A percentile compares a stretch with the other conserved stretches of the same genome.
Conservation (phyloP, 1,139 yeast species). For the Meyerozyma carpophila region DNA sequence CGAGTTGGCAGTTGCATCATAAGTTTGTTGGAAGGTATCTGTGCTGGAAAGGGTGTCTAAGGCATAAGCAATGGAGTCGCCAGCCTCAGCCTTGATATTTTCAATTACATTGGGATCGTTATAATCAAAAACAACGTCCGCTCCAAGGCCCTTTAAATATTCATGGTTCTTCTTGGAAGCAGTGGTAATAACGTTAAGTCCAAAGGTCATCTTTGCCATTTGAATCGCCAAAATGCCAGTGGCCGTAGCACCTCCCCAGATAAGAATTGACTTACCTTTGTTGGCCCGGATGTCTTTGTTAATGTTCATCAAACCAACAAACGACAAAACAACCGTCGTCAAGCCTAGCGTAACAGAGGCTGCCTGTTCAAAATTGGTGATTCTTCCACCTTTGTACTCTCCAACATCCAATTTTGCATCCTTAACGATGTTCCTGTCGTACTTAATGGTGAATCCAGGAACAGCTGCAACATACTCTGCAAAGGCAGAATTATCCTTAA, state of each 20-base stretch:
- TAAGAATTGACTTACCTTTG: slow-evolving; percentile 28
- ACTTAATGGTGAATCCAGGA: slow-evolving; percentile 30
- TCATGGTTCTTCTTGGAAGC: slow-evolving; percentile 44
- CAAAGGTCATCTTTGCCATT: slow-evolving; percentile 45
- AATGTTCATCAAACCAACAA: slow-evolving; percentile 19
- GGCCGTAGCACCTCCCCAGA: slow-evolving; percentile 65
- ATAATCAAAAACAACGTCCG: slow-evolving; percentile 58
- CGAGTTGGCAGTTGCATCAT: slow-evolving; percentile 36
- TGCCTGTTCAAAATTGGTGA: slow-evolving; percentile 56
- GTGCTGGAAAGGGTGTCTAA: slow-evolving; percentile 48
- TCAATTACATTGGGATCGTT: slow-evolving; percentile 47
- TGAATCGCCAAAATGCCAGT: slow-evolving; percentile 54
- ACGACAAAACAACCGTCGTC: slow-evolving; percentile 39
- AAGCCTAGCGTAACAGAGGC: slow-evolving; percentile 54
- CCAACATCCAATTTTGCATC: neutral
- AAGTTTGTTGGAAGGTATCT: slow-evolving; percentile 35
- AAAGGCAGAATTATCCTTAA: slow-evolving; percentile 49
- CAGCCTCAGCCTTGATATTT: slow-evolving; percentile 38
- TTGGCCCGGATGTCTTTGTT: slow-evolving; percentile 18
- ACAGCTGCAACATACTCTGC: slow-evolving; percentile 48
- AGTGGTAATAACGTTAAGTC: slow-evolving; percentile 49
- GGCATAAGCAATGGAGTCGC: slow-evolving; percentile 43
- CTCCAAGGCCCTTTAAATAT: slow-evolving; percentile 46
- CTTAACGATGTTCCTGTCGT: slow-evolving; percentile 8
- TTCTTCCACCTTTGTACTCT: slow-evolving; percentile 17